Evolutionary conservation across 2,329 filamentous ascomycete species (phyloP), one percentile per base, ranked within the genome.

Genomic region (Beauveria asiatica): DNA sequence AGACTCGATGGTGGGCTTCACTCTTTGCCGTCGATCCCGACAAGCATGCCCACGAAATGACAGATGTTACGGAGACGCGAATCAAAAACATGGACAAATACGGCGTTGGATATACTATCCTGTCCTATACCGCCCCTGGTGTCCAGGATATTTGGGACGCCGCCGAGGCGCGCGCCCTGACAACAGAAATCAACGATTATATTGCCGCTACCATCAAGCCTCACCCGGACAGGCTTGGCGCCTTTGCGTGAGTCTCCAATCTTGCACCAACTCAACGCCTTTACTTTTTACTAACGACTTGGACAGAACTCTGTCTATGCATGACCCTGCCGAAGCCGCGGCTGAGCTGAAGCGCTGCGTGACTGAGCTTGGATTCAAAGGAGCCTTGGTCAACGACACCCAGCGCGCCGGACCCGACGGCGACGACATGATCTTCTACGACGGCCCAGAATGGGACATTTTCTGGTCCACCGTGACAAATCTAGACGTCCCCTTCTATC

Each of bases 341-440:
- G 71, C 69, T 3, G 82, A 84, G 63, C 73, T 84, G 2, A 69
- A 70, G 49, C 75, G 82, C 55, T 83, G 79, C 56, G 80, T 87
- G 5, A 79, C 73, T 1, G 70, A 84, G 62, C 74, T 80, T 53
- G 83, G 83, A n/a, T 87, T 87, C 73, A 79, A 83, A 62, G 84
- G 85, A 3, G 83, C 78, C 3, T 71, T 88, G 5, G 77, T 88
- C 50, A 85, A 85, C 66, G 82, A 86, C 67, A 82, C 78, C 2
- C 85, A 88, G 67, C 79, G 80, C 30, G 76, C 81, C 17, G 83
- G 83, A 3, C 63, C 73, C 0, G 80, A 85, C 61, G 83, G 83
- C 42, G 82, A 85, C 60, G 78, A 79, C 25, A 81, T 84, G 75
- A 73, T 87, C 68, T 87, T 86, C 72, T 88, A 87, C 71, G 85